A percentile compares a stretch with the other conserved stretches of the same genome.
These are phyloP conservation scores for Rubroboletus satanas DNA, from an alignment of 768 basidiomycete species.

Conservation along the genomic window DNA sequence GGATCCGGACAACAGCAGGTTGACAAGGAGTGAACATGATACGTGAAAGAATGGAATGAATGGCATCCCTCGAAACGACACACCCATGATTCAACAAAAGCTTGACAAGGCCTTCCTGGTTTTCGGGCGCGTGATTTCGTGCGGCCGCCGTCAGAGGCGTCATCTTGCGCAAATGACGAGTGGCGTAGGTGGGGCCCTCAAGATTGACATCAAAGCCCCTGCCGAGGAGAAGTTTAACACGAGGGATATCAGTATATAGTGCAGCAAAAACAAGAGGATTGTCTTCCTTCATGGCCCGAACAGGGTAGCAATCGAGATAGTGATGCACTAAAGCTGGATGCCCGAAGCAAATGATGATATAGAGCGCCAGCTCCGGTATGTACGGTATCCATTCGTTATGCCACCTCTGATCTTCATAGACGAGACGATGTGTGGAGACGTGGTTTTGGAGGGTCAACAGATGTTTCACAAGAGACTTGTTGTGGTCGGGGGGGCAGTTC, in stretches of 20 bases:
- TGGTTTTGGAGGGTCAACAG: not conserved
- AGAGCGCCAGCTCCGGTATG: not conserved
- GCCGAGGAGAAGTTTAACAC: not conserved
- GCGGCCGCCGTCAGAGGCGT: not conserved
- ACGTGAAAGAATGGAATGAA: not conserved
- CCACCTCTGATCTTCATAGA: not conserved
- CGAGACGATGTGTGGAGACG: not conserved
- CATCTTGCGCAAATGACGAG: not conserved
- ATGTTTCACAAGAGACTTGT: not conserved
- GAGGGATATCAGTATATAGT: not conserved
- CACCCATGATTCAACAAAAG: not conserved
- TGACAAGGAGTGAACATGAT: not conserved
- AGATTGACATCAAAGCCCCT: not conserved
- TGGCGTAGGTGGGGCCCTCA: not conserved
- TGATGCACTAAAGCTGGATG: not conserved
- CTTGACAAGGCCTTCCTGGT: not conserved
- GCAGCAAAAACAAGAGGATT: not conserved
- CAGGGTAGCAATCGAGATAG: not conserved
- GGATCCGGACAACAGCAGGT: not conserved
- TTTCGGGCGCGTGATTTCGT: not conserved
- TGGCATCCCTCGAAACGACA: not conserved
- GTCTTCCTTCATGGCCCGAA: not conserved
- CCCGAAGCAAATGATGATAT: not conserved
- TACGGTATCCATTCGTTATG: not conserved
- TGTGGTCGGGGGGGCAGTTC: not conserved